Conservation (phyloP, 805 yeast species). For the Kuraishia floccosa region DNA sequence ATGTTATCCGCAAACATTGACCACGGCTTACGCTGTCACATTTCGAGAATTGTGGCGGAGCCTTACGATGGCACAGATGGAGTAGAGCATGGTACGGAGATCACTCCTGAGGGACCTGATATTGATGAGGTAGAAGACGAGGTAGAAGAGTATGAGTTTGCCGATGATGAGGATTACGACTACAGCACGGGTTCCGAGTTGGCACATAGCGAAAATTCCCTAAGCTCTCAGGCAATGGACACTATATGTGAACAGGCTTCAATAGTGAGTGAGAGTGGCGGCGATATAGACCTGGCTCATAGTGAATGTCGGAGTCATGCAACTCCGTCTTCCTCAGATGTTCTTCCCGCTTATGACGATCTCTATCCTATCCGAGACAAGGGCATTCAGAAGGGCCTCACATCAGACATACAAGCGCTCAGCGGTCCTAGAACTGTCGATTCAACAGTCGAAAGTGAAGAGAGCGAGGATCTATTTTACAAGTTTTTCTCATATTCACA, state of each 20-base stretch:
- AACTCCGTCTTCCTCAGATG: constrained; percentile 49
- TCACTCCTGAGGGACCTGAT: no score
- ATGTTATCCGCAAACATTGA: constrained; percentile 6
- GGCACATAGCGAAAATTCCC: constrained; percentile 4
- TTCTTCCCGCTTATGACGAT: constrained; percentile 14
- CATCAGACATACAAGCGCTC: no score
- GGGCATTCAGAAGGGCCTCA: no score
- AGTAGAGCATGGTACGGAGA: constrained; percentile 6
- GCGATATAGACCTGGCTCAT: not conserved
- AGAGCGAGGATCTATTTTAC: constrained; percentile 10
- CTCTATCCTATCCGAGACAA: constrained; percentile 5
- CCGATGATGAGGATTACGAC: constrained; percentile 9
- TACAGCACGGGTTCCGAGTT: constrained; percentile 4
- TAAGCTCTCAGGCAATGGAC: not conserved
- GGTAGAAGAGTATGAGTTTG: constrained; percentile 1
- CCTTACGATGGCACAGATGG: constrained; percentile 1
- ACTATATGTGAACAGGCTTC: not conserved
- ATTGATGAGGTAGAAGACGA: not conserved
- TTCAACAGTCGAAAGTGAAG: no score
- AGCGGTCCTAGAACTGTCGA: constrained; percentile 1
- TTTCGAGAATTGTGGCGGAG: constrained; percentile 7
- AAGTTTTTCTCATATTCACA: constrained; percentile 17
- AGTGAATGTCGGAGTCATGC: constrained; percentile 5
- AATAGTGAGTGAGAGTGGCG: not conserved
- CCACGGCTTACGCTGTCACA: constrained; percentile 11